Base-by-base conservation (phyloP, 352 stramenopile genomes). In the Phytophthora litchii region DNA sequence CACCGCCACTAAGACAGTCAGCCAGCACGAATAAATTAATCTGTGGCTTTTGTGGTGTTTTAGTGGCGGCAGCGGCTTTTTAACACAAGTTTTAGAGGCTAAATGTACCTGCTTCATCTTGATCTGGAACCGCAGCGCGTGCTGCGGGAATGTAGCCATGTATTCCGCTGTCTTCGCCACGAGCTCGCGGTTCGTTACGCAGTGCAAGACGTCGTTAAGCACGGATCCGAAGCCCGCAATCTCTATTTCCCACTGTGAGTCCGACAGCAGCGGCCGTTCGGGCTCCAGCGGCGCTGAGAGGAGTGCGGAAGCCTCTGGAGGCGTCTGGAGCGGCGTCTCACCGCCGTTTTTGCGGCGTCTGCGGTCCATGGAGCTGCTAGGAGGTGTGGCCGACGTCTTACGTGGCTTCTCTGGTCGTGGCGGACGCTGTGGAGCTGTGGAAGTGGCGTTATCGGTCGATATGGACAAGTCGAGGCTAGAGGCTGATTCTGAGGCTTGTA, bases 41-140 rank as follows among this genome's bases (percentile, higher is more conserved):
- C 29, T 34, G 34, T 17, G 29, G 35, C 38, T 49, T 49, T 41
- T 37, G 35, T 46, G 42, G 40, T 36, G 51, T 35, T 53, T 48
- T 55, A 60, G 44, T 64, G 48, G 53, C 31, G 64, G 43, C 36
- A 44, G 53, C 38, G 23, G 20, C 49, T 36, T 64, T 63, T 64
- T 60, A 70, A 66, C 27, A 12, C 49, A 66, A 54, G 50, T 40
- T 57, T 70, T 65, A 65, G 32, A 36, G 36, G 6, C 16, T 53
- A 64, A 51, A 52, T 31, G 72, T 76, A 93, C 84, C 84, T 93
- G 84, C 79, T 93, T 93, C 74, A 93, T 87, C 65, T 93, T 93
- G 78, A 93, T 83, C 67, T 93, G 84, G 66, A 93, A 90, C 25
- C 81, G 82, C 38, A 89, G 55, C 46, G 82, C 68, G 55, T 93